phyloP scores from a whole-genome alignment of 495 filamentous ascomycete species.

The Penicillium coffeae region DNA sequence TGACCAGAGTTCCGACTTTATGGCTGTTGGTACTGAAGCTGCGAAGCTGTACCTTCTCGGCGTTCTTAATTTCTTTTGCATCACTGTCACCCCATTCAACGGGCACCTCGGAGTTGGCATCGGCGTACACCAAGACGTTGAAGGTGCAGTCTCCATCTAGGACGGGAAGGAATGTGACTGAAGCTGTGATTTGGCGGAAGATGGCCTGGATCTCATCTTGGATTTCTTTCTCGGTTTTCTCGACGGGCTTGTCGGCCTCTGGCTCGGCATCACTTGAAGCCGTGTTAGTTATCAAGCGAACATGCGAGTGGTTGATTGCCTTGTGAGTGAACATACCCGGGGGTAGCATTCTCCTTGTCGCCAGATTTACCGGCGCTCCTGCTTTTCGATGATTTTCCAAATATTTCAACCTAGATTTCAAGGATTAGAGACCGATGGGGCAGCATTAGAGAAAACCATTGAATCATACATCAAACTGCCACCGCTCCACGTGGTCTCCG shows the following conservation, averaged over 20 bases:
- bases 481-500: slow-evolving; percentile 90
- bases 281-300: neutral
- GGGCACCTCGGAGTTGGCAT: slow-evolving; percentile 93
- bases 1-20: slow-evolving; percentile 89
- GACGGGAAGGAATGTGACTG: slow-evolving; percentile 93
- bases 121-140: slow-evolving; percentile 96
- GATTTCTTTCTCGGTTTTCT: slow-evolving; percentile 90
- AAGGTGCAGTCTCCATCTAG: slow-evolving; percentile 93
- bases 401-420: slow-evolving; percentile 61
- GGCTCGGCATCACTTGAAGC: slow-evolving; percentile 27
- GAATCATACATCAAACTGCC: slow-evolving; percentile 86
- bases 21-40: slow-evolving; percentile 95
- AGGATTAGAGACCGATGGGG: slow-evolving; percentile 4
- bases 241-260: slow-evolving; percentile 35
- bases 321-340: slow-evolving; percentile 40
- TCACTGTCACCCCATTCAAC: slow-evolving; percentile 99
- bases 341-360: slow-evolving; percentile 61
- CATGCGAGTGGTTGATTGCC: neutral
- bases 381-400: slow-evolving; percentile 53
- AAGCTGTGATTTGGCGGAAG: slow-evolving; percentile 96
- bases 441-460: neutral
- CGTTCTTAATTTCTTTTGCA: slow-evolving; percentile 94
- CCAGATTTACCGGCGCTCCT: slow-evolving; percentile 43
- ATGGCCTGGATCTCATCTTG: slow-evolving; percentile 92
- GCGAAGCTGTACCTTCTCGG: slow-evolving; percentile 90